phyloP scores from a whole-genome alignment of 306 rosid species.

The Benincasa hispida region DNA sequence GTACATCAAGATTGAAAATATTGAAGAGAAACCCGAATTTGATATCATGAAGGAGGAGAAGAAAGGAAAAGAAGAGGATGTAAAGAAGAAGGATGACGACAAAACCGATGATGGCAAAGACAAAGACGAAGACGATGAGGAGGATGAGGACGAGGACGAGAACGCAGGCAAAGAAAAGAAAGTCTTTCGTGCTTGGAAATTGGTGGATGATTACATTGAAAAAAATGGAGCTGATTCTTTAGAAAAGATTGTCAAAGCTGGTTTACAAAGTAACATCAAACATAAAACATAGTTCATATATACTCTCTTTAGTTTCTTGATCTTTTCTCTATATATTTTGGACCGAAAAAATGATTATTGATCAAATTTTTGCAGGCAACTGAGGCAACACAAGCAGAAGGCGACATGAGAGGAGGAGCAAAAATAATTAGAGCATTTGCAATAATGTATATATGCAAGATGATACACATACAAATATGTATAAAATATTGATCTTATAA shows the following conservation, averaged over 20 bases:
- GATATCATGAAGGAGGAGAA: neutral
- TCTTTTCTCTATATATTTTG: neutral
- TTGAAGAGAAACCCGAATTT: neutral
- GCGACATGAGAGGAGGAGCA: neutral
- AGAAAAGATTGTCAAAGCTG: conserved; percentile 51
- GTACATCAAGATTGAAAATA: conserved; percentile 17
- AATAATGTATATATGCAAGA: neutral
- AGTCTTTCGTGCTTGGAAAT: conserved; percentile 61
- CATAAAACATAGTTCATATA: neutral
- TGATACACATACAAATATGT: neutral
- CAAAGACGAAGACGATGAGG: conserved; percentile 11
- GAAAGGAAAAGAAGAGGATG: neutral
- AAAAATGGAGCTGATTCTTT: conserved; percentile 55
- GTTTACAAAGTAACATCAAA: neutral
- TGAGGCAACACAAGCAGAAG: neutral
- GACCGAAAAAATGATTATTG: neutral
- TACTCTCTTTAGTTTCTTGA: neutral
- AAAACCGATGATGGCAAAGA: neutral
- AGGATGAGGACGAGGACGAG: conserved; percentile 31
- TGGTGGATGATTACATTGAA: conserved; percentile 63
- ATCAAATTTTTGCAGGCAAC: neutral
- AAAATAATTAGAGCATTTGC: neutral
- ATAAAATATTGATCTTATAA: neutral
- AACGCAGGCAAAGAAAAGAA: conserved; percentile 50
- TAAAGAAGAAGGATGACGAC: neutral